Evolutionary conservation across 2,329 filamentous ascomycete species (phyloP).

Genomic region (Curvularia lunata): DNA sequence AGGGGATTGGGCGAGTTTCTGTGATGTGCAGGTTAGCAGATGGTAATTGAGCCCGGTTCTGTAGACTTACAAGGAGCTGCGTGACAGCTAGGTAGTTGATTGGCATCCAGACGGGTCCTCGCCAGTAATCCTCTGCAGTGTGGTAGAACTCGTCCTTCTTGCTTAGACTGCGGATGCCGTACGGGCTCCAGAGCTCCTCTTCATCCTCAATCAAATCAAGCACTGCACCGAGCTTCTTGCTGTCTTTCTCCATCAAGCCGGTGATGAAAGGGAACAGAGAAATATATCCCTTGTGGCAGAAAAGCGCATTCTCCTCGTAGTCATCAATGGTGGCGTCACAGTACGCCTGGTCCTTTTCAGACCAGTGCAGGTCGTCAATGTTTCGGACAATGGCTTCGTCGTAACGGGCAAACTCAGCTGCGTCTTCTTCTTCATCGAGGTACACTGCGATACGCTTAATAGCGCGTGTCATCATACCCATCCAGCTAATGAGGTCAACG

Average conservation of each 20-base stretch:
- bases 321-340: slow-evolving; percentile 96
- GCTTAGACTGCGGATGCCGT: slow-evolving; percentile 89
- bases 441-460: slow-evolving; percentile 78
- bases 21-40: too few relatives aligned
- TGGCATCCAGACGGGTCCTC: slow-evolving; percentile 93
- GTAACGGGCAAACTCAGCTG: slow-evolving; percentile 71
- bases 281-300: slow-evolving; percentile 97
- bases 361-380: slow-evolving; percentile 94
- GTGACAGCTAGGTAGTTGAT: slow-evolving; percentile 91
- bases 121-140: slow-evolving; percentile 96
- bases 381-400: slow-evolving; percentile 82
- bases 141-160: slow-evolving; percentile 82
- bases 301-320: slow-evolving; percentile 85
- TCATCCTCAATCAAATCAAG: slow-evolving; percentile 81
- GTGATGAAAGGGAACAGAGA: slow-evolving; percentile 91
- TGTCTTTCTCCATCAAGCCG: slow-evolving; percentile 76
- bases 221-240: slow-evolving; percentile 74
- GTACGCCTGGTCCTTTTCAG: slow-evolving; percentile 77
- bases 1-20: slow-evolving; percentile 68
- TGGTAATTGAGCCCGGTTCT: too few relatives aligned
- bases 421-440: slow-evolving; percentile 79
- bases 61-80: slow-evolving; percentile 66
- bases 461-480: slow-evolving; percentile 94
- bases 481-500: slow-evolving; percentile 93
- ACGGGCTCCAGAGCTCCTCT: slow-evolving; percentile 85